phyloP scores from a whole-genome alignment of 2,329 filamentous ascomycete species.

The Diaporthe ilicicola region DNA sequence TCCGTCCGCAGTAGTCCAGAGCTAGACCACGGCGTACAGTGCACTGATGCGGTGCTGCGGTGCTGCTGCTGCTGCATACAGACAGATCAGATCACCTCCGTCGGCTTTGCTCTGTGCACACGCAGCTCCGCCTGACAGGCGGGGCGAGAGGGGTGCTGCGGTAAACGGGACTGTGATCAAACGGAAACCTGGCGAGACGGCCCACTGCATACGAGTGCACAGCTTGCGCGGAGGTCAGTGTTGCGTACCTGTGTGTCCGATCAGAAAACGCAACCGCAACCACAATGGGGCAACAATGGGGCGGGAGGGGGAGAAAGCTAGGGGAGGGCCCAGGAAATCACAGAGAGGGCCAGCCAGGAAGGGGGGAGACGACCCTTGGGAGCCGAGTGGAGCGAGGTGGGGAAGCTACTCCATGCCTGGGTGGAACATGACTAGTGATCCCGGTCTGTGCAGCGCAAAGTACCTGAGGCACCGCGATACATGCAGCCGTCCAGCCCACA shows the following conservation, averaged over 20 bases:
- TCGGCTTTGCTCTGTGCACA: constrained; percentile 11
- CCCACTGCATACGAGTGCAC: constrained; percentile 17
- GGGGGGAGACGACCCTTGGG: constrained; percentile 13
- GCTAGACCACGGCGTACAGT: not conserved
- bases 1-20: constrained; percentile 20
- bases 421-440: constrained; percentile 22
- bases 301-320: too few relatives aligned
- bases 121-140: constrained; percentile 27
- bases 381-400: constrained; percentile 11
- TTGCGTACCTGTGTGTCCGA: constrained; percentile 8
- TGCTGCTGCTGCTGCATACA: not conserved
- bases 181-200: constrained; percentile 28
- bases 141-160: constrained; percentile 11
- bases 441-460: constrained; percentile 6
- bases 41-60: not conserved
- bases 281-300: constrained; percentile 14
- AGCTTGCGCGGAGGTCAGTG: constrained; percentile 5
- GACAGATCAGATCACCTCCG: constrained; percentile 7
- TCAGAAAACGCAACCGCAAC: constrained; percentile 18
- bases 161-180: constrained; percentile 24
- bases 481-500: not conserved
- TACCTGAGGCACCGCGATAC: constrained; percentile 6
- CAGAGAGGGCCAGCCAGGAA: not conserved
- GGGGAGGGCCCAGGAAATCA: not conserved
- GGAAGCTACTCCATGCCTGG: constrained; percentile 9